Base-by-base conservation (phyloP, 208 protist species). In the Strigomonas galati region DNA sequence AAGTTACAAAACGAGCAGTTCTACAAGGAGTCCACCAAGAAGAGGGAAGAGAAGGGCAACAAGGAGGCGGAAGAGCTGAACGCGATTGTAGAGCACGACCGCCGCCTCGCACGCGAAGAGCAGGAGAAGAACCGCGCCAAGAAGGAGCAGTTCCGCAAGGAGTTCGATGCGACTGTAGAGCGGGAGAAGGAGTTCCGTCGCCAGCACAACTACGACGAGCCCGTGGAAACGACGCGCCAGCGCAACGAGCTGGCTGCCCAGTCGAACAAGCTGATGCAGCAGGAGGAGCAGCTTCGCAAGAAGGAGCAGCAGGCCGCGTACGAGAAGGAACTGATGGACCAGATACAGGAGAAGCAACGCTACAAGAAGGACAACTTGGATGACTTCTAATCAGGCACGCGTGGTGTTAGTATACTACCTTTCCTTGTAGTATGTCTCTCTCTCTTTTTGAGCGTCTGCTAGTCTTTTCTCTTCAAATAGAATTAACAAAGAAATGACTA, bases 191-290 rank as follows among this genome's bases (percentile, higher is more conserved):
- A 89, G 67, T 92, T 91, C 65, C 76, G 72, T 51, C 67, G 69
- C 12, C 72, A 21, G 31, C 79, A 92, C 74, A 91, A 94, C 74
- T 92, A 89, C 69, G 85, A 94, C 30, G 89, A 94, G 63, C 82
- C 85, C n/a, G 60, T 51, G 24, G 80, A 91, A 26, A 59, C 82
- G 26, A 81, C 78, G 43, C 83, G 85, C 12, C 71, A 74, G 67
- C 80, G 83, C 26, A 89, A 90, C 65, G 84, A 92, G 69, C 60
- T 83, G 65, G 81, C 81, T 2, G 78, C 84, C 2, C 77, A 77
- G 32, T 81, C 76, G 4, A 44, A 85, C 53, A 71, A 70, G 21
- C 71, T 89, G 12, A 78, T 91, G 35, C 77, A 70, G 12, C 66
- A 84, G 54, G 84, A 94, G 60, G 81, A 92, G 61, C 61, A 63